Evolutionary conservation across 2,329 filamentous ascomycete species (phyloP).

Genomic region (Ophiosphaerella narmari): DNA sequence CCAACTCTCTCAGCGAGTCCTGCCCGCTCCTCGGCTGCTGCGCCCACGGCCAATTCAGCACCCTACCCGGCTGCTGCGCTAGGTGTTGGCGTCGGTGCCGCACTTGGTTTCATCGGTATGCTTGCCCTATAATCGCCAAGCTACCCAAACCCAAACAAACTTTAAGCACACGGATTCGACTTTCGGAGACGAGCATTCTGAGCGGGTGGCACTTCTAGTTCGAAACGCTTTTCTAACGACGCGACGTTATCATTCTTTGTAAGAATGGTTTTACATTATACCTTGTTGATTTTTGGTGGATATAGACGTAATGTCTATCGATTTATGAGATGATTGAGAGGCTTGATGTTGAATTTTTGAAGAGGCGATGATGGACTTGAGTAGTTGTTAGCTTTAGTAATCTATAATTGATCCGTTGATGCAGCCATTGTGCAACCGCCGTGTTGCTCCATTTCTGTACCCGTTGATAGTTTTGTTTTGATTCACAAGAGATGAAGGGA

Average conservation of each 20-base stretch:
- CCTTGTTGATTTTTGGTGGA: constrained; percentile 8
- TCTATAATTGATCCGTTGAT: constrained; percentile 3
- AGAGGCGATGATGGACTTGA: neutral
- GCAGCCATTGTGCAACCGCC: neutral
- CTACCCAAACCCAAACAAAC: neutral
- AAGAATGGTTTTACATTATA: constrained; percentile 20
- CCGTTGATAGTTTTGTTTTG: neutral
- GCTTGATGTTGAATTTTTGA: constrained; percentile 9
- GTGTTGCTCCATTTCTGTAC: neutral
- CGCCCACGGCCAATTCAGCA: constrained; percentile 35
- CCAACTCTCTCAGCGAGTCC: constrained; percentile 23
- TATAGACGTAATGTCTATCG: constrained; percentile 4
- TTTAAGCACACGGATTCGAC: constrained; percentile 6
- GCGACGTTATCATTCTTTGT: constrained; percentile 38
- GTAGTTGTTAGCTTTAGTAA: constrained; percentile 6
- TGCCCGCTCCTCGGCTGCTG: constrained; percentile 6
- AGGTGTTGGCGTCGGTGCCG: constrained; percentile 48
- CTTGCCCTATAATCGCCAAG: constrained; percentile 46
- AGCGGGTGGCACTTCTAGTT: constrained; percentile 30
- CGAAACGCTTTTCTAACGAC: constrained; percentile 36
- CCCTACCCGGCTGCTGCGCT: constrained; percentile 44
- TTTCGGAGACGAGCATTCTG: constrained; percentile 15
- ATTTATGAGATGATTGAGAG: constrained; percentile 7
- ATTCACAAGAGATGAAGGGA: neutral
- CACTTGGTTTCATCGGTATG: constrained; percentile 49